phyloP scores from a whole-genome alignment of 2,329 filamentous ascomycete species.

The Trichophyton schoenleinii region DNA sequence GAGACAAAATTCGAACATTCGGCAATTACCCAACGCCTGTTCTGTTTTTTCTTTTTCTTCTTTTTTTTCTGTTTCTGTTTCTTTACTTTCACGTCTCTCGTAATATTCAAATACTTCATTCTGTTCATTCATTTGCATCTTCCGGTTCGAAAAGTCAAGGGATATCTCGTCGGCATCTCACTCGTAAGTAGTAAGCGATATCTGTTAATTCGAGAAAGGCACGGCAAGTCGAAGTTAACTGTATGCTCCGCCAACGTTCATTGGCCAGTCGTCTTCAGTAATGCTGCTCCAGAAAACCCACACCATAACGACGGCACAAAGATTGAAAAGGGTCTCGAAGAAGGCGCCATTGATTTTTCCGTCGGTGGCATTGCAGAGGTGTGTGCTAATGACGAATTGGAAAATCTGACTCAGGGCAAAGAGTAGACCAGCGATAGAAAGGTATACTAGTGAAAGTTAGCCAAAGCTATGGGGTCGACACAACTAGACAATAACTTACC shows the following conservation, averaged over 20 bases:
- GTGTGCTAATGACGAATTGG: conserved; percentile 82
- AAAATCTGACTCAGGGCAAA: conserved; percentile 93
- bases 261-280: conserved; percentile 95
- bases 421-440: conserved; percentile 58
- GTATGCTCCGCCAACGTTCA: conserved; percentile 31
- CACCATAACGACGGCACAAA: conserved; percentile 66
- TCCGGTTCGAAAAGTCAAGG: neutral
- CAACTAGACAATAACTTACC: conserved; percentile 33
- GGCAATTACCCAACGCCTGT: neutral
- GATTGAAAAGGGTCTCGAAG: conserved; percentile 86
- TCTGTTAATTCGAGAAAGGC: neutral
- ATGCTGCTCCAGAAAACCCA: conserved; percentile 99
- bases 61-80: neutral
- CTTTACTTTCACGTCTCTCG: neutral
- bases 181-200: no score
- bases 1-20: neutral
- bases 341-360: conserved; percentile 87
- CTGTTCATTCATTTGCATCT: neutral
- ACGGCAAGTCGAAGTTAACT: conserved; percentile 14
- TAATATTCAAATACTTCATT: neutral
- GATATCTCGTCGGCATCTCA: neutral
- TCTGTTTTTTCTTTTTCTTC: neutral
- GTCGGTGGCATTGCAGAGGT: conserved; percentile 71
- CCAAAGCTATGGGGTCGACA: neutral
- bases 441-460: conserved; percentile 47